These are phyloP conservation scores for Coniosporium tulheliwenetii DNA, from an alignment of 2,329 filamentous ascomycete genomes.

Conservation along the genomic window DNA sequence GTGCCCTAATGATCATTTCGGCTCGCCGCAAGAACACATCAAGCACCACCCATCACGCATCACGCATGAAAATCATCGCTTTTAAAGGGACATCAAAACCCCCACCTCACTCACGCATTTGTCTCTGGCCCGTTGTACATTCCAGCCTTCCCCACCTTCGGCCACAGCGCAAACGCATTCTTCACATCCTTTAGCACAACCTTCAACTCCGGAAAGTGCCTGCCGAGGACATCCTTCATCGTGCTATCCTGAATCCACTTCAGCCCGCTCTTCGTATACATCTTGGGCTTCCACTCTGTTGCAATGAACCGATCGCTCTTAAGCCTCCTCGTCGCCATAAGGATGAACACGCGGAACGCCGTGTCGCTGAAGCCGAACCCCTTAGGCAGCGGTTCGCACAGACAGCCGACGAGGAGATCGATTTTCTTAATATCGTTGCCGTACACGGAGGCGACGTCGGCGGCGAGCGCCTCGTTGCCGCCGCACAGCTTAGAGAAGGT, in stretches of 20 bases:
- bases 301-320: constrained; percentile 32
- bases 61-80: too few relatives aligned
- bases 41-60: too few relatives aligned
- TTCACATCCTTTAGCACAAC: constrained; percentile 13
- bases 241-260: constrained; percentile 25
- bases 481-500: constrained; percentile 26
- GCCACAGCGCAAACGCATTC: constrained; percentile 21
- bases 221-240: constrained; percentile 26
- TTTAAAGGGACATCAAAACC: too few relatives aligned
- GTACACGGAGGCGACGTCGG: constrained; percentile 22
- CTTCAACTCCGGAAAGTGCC: constrained; percentile 27
- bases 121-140: constrained; percentile 14
- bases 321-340: constrained; percentile 26
- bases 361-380: constrained; percentile 34
- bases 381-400: constrained; percentile 25
- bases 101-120: constrained; percentile 4
- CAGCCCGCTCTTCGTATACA: constrained; percentile 26
- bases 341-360: constrained; percentile 29
- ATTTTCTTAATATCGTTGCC: constrained; percentile 25
- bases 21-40: too few relatives aligned
- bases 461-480: constrained; percentile 19
- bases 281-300: constrained; percentile 21
- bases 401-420: constrained; percentile 26
- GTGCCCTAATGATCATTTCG: too few relatives aligned
- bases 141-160: constrained; percentile 10